Evolutionary conservation across 2,329 filamentous ascomycete species (phyloP).

Genomic region (Fusarium chaquense): DNA sequence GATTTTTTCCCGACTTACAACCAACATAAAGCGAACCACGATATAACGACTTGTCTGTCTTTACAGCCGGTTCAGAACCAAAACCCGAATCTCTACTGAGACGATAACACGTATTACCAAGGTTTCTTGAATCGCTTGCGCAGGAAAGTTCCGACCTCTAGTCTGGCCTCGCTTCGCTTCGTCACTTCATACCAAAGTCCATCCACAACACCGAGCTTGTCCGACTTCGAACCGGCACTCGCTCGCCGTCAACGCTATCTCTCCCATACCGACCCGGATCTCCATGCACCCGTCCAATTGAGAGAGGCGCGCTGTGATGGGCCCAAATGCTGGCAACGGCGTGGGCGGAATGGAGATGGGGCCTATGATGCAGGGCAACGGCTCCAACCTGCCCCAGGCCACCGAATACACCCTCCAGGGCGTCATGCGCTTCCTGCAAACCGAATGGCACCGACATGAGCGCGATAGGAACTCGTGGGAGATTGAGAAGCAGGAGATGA

Average conservation of each 20-base stretch:
- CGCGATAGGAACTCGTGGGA: slow-evolving; percentile 98
- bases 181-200: slow-evolving; percentile 29
- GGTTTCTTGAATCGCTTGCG: slow-evolving; percentile 24
- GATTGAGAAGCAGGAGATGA: slow-evolving; percentile 99
- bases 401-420: slow-evolving; percentile 75
- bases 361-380: slow-evolving; percentile 60
- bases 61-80: not conserved
- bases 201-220: slow-evolving; percentile 38
- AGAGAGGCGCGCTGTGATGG: slow-evolving; percentile 56
- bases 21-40: not conserved
- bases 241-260: slow-evolving; percentile 33
- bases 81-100: slow-evolving; percentile 1
- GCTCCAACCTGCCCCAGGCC: slow-evolving; percentile 65
- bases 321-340: slow-evolving; percentile 60
- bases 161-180: slow-evolving; percentile 6
- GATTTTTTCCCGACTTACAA: slow-evolving; percentile 17
- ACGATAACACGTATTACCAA: slow-evolving; percentile 33
- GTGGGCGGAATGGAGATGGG: slow-evolving; percentile 61
- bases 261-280: slow-evolving; percentile 46
- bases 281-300: slow-evolving; percentile 55
- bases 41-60: slow-evolving; percentile 18
- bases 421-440: slow-evolving; percentile 99
- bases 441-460: slow-evolving; percentile 99
- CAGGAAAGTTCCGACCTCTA: slow-evolving; percentile 29
- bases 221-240: slow-evolving; percentile 37